Evolutionary conservation across 2,329 filamentous ascomycete species (phyloP), one percentile per base, ranked within the genome.

Genomic region (Cytospora piceicola): DNA sequence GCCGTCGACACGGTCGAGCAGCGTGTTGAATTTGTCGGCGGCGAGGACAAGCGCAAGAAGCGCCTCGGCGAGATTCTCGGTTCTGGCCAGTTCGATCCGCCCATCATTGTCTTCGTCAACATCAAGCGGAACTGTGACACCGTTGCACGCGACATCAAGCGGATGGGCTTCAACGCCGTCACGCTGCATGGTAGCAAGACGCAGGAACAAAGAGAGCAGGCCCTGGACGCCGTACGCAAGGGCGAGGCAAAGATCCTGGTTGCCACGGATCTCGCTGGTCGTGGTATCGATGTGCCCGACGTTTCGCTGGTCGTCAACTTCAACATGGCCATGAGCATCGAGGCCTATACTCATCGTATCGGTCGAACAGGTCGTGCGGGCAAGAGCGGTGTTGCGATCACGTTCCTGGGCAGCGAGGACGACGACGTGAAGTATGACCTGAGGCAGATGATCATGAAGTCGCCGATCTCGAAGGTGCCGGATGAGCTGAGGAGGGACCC

Each of bases 41-140:
- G 94, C 72, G 95, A 99, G 81, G 95, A 99, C 77, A 95, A 94
- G 77, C 89, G 93, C 74, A 98, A 99, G 88, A 96, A 96, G 80
- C 90, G 95, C 3, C 88, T 99, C n/a, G 86, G 89, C 71, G 93
- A 98, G 73, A 95, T 99, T 67, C 87, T 99, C 49, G 82, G 85
- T 57, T 93, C 90, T 1, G 84, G 89, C 71, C 90, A 93, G 70
- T 98, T 94, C 78, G 83, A 86, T 9, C 87, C 94, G 11, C 95
- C 95, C 20, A 96, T 99, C 77, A 99, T 99, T 72, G 94, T 99
- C 69, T 99, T 99, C 77, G 95, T 99, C 86, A 99, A 99, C 79
- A 97, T 98, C 88, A 98, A 98, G 81, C 91, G 94, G 72, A 98
- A 98, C 81, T 98, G 94, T 81, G 95, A 99, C 76, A 92, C 93